Conservation (phyloP, 2,329 filamentous ascomycete genomes). For the Tolypocladium capitatum region DNA sequence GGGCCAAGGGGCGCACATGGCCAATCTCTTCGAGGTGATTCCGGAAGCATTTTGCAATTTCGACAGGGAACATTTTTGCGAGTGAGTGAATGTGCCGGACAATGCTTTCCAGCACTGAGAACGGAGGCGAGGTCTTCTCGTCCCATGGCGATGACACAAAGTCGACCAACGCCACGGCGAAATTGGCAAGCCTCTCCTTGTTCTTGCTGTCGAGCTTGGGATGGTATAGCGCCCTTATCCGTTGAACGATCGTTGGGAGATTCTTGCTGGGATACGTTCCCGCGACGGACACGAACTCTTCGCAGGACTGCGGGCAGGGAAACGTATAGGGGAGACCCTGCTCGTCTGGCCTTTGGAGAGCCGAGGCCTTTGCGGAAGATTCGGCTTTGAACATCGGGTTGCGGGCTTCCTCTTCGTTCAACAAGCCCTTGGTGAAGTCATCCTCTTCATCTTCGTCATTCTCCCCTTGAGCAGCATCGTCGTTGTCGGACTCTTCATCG, state of each 20-base stretch:
- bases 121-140: conserved; percentile 35
- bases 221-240: conserved; percentile 85
- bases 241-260: conserved; percentile 67
- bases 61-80: conserved; percentile 69
- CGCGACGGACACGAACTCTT: conserved; percentile 58
- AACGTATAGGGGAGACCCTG: conserved; percentile 69
- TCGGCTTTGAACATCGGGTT: conserved; percentile 36
- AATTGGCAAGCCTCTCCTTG: conserved; percentile 64
- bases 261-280: conserved; percentile 48
- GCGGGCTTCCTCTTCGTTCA: conserved; percentile 43
- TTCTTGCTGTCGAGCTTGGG: conserved; percentile 75
- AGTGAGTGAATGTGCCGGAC: conserved; percentile 88
- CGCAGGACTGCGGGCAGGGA: conserved; percentile 65
- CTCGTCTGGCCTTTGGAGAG: conserved; percentile 28
- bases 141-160: conserved; percentile 39
- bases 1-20: conserved; percentile 33
- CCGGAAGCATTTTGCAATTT: conserved; percentile 67
- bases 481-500: conserved; percentile 37
- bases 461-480: conserved; percentile 25
- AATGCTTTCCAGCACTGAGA: conserved; percentile 61
- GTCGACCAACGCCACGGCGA: conserved; percentile 53
- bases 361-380: conserved; percentile 25
- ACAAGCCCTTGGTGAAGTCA: conserved; percentile 59
- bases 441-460: conserved; percentile 39
- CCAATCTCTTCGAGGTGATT: conserved; percentile 50